Evolutionary conservation across 495 filamentous ascomycete genomes (phyloP).

Genomic region (Astrothelium subdiscretum): DNA sequence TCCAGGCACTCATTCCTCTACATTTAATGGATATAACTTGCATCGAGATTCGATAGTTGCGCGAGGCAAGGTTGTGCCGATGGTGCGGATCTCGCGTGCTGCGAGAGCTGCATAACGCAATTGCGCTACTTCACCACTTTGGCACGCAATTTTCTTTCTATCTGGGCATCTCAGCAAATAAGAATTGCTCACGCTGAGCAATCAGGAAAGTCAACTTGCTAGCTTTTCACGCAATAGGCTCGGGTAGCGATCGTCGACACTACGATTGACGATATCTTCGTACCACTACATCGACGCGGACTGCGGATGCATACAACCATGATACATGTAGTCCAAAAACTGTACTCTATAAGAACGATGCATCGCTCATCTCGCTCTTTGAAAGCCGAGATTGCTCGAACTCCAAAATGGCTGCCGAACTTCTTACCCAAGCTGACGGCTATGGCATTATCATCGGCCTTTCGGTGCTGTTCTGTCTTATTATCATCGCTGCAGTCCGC

Average conservation of each 20-base stretch:
- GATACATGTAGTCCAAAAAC: neutral
- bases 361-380: neutral
- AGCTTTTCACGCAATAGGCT: neutral
- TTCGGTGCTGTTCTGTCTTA: slow-evolving; percentile 32
- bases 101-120: neutral
- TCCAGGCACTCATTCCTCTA: no score
- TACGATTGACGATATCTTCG: neutral
- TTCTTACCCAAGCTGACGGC: slow-evolving; percentile 27
- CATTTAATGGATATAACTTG: no score
- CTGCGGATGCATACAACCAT: neutral
- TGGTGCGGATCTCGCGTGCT: slow-evolving; percentile 3
- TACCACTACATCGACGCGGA: neutral
- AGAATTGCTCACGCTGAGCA: neutral
- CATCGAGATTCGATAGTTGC: no score
- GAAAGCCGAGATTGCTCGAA: neutral
- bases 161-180: neutral
- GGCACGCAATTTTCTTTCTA: neutral
- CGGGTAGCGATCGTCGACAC: neutral
- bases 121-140: slow-evolving; percentile 1
- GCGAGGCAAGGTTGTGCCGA: neutral
- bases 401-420: slow-evolving; percentile 3
- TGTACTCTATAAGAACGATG: neutral
- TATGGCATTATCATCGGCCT: slow-evolving; percentile 37
- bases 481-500: slow-evolving; percentile 32
- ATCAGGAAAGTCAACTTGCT: neutral